Base-by-base conservation (phyloP, 306 rosid genomes). In the Pyrus communis region DNA sequence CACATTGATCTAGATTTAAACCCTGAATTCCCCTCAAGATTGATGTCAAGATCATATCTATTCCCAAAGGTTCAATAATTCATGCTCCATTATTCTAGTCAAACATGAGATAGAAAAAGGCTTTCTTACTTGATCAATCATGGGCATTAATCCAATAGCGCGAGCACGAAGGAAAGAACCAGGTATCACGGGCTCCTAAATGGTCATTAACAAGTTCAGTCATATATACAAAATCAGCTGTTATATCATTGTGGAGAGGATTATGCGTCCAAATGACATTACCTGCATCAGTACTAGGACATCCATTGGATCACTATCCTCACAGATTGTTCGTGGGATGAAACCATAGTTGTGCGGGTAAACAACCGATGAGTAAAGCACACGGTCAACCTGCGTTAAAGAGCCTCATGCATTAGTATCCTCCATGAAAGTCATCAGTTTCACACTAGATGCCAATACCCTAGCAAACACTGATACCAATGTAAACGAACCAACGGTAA, bases 111-210 rank as follows among this genome's bases (percentile, higher is more conserved):
- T 57, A 18, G 73, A 23, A 74, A 38, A 40, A 71, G 5, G 74
- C 19, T 7, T 30, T 30, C 78, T 49, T 82, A 95, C 98, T 92
- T 92, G 98, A 84, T 95, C 98, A 88, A 95, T 85, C 98, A 92
- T 95, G 19, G 98, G 98, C 98, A 95, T 95, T 80, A 95, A 75
- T 81, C 98, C 97, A 77, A 95, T 91, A 70, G 98, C 98, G 77
- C 98, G 98, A 74, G 98, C 98, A 69, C 97, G 97, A 51, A 95
- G 97, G 91, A 95, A 95, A 60, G 91, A 86, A 75, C 97, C 97
- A 70, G 98, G 93, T 27, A 90, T 77, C 33, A 95, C 89, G 6
- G 96, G 98, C 86, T 95, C 98, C 98, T 95, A 68, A 4, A 66
- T 77, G 75, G 49, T 38, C 10, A 38, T 38, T 38, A 27, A 68